Conservation (phyloP, 768 basidiomycete species). For the Auricularia sp. region DNA sequence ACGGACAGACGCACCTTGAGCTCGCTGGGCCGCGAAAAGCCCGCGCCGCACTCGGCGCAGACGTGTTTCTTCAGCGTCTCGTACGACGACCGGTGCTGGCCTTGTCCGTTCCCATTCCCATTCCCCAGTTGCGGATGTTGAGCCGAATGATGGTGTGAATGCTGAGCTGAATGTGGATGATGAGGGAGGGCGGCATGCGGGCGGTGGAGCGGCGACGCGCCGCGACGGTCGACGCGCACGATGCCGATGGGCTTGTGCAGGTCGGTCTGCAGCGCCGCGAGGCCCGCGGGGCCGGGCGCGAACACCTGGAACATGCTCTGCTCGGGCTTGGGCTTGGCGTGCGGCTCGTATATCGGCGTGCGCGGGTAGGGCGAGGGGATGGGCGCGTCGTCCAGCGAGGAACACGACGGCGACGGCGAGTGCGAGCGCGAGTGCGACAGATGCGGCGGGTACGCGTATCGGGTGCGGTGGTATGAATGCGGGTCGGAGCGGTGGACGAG, state of each 20-base stretch:
- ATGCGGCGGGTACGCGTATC: no score
- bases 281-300: neutral
- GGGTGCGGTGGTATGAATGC: no score
- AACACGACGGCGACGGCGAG: no score
- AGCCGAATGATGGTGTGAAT: neutral
- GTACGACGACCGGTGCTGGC: neutral
- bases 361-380: neutral
- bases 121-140: neutral
- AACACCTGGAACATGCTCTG: neutral
- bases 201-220: neutral
- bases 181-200: neutral
- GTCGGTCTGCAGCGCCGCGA: neutral
- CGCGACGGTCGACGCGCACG: neutral
- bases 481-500: no score
- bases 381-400: no score
- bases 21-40: neutral
- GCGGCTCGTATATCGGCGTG: neutral
- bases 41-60: neutral
- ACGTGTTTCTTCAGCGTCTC: slow-evolving; percentile 1
- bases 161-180: neutral
- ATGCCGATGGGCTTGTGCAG: neutral
- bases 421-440: no score
- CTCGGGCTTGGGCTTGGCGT: neutral
- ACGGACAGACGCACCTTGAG: neutral
- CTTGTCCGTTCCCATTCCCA: neutral